Base-by-base conservation (phyloP, 306 rosid species). In the Myrica gale region DNA sequence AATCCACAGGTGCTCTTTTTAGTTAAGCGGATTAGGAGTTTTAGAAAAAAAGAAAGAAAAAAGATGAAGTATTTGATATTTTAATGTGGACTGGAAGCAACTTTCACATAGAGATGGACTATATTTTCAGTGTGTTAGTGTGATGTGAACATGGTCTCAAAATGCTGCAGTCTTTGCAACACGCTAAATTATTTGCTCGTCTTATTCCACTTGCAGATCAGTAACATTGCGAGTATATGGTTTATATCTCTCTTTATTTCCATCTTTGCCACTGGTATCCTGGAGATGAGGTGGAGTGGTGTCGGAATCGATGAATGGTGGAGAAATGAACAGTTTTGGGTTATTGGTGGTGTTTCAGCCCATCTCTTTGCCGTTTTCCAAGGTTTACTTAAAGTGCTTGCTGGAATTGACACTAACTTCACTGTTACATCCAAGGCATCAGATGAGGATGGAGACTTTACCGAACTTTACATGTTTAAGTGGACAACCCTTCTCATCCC, bases 281-380 rank as follows among this genome's bases (percentile, higher is more conserved):
- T 95, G 4, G 98, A 95, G 91, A 95, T 95, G 98, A 85, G 98
- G 76, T 95, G 98, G 98, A 95, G 98, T 12, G 98, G 98, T 2
- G 98, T 95, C 0, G 96, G 97, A 83, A 90, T 95, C 0, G 98
- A 95, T 0, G 98, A 95, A 79, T 95, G 97, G 98, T 95, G 98
- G 98, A 95, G 98, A 79, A 95, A 95, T 8, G 98, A 95, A 76
- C 98, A 92, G 72, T 95, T 95, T 76, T 96, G 99, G 99, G 99
- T 96, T 32, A 96, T 96, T 0, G 98, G 99, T 52, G 99, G 99
- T 63, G 97, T 95, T 16, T 95, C 98, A 0, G 83, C 97, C 4
- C 98, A 95, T 87, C 90, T 95, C 7, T 95, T 92, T 26, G 98
- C 98, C 0, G 97, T 95, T 7, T 79, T 92, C 85, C 98, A 95